phyloP scores from a whole-genome alignment of 1,139 yeast species.

The Kodamaea derodonti region DNA sequence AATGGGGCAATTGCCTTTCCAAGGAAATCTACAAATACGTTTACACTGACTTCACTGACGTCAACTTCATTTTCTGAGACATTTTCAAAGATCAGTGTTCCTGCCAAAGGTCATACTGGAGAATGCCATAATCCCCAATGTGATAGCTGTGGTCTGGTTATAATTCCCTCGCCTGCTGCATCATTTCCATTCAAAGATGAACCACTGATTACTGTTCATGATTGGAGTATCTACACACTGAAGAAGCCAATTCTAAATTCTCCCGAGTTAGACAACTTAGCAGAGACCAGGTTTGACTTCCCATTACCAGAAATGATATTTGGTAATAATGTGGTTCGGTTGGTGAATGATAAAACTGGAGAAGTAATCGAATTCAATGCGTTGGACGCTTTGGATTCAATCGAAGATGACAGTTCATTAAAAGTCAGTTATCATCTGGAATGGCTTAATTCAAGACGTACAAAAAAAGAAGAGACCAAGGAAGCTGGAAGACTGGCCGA shows the following conservation, averaged over 20 bases:
- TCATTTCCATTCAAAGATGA: slow-evolving; percentile 56
- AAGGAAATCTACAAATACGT: not conserved
- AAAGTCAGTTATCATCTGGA: slow-evolving; percentile 84
- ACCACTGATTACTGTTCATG: slow-evolving; percentile 62
- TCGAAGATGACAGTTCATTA: slow-evolving; percentile 39
- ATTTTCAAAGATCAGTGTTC: slow-evolving; percentile 5
- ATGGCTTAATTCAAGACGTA: slow-evolving; percentile 70
- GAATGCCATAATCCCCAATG: slow-evolving; percentile 48
- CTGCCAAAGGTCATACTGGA: slow-evolving; percentile 7
- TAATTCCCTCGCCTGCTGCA: slow-evolving; percentile 70
- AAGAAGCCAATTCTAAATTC: slow-evolving; percentile 77
- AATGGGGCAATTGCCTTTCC: slow-evolving; percentile 1
- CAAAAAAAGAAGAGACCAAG: slow-evolving; percentile 19
- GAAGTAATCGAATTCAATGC: slow-evolving; percentile 67
- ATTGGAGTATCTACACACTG: slow-evolving; percentile 74
- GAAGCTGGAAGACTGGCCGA: slow-evolving; percentile 29
- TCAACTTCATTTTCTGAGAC: slow-evolving; percentile 8
- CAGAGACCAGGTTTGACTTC: slow-evolving; percentile 56
- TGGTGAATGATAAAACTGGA: slow-evolving; percentile 38
- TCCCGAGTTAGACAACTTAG: slow-evolving; percentile 67
- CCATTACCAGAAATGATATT: slow-evolving; percentile 98
- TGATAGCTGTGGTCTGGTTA: slow-evolving; percentile 62
- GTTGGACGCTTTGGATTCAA: slow-evolving; percentile 71
- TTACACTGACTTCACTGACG: slow-evolving; percentile 5
- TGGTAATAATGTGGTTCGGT: slow-evolving; percentile 73